These are phyloP conservation scores for Saccharomycopsis malanga DNA, from an alignment of 805 yeast species.

Conservation along the genomic window DNA sequence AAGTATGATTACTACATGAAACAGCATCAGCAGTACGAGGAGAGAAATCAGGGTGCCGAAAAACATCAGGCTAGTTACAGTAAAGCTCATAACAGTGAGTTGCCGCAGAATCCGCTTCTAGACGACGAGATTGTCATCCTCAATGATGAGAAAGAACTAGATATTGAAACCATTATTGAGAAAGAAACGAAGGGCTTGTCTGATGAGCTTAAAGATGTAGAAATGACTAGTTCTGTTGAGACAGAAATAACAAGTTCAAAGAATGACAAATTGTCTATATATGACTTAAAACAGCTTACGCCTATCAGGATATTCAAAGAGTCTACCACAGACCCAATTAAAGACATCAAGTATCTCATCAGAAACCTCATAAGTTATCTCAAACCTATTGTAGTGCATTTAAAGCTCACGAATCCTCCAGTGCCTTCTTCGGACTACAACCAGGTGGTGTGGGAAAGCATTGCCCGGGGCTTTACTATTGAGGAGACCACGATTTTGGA, in stretches of 20 bases:
- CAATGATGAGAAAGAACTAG: slow-evolving; percentile 27
- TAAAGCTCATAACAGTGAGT: slow-evolving; percentile 55
- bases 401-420: slow-evolving; percentile 85
- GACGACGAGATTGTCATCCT: slow-evolving; percentile 10
- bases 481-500: slow-evolving; percentile 80
- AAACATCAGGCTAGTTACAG: slow-evolving; percentile 91
- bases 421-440: slow-evolving; percentile 48
- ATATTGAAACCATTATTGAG: slow-evolving; percentile 34
- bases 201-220: slow-evolving; percentile 27
- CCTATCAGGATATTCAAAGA: slow-evolving; percentile 79
- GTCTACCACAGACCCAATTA: slow-evolving; percentile 55
- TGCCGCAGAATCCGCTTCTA: slow-evolving; percentile 23
- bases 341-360: slow-evolving; percentile 83
- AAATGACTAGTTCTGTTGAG: slow-evolving; percentile 15
- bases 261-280: slow-evolving; percentile 56
- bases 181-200: slow-evolving; percentile 23
- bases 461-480: slow-evolving; percentile 70
- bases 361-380: slow-evolving; percentile 82
- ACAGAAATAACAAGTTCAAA: too few species aligned
- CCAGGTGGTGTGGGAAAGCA: slow-evolving; percentile 68
- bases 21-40: slow-evolving; percentile 50
- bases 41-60: slow-evolving; percentile 46
- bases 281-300: slow-evolving; percentile 89
- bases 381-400: slow-evolving; percentile 82
- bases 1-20: slow-evolving; percentile 59